Base-by-base conservation (phyloP, 2,329 filamentous ascomycete genomes). In the Cladophialophora immunda region DNA sequence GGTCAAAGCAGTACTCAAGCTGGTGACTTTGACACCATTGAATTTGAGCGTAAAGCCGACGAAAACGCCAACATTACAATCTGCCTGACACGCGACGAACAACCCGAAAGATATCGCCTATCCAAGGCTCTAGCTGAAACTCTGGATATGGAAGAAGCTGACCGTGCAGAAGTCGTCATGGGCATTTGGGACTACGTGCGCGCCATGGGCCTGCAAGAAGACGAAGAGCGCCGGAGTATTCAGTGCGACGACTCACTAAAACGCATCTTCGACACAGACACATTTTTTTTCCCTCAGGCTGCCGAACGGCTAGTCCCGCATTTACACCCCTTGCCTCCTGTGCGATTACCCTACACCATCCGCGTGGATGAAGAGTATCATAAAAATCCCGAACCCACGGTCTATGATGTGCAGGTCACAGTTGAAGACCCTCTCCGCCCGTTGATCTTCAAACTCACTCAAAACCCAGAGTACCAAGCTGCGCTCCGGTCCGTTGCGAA, bases 161-260 rank as follows among this genome's bases (percentile, higher is more conserved):
- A 95, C 30, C 90, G 93, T 32, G 90, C 93, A 45, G 93, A 95
- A 69, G 91, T 94, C 6, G 89, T 97, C 30, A 92, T 96, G 84
- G 94, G 92, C 15, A 86, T 99, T 34, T 99, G 94, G 93, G 94
- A 97, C 76, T 99, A 99, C 75, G 92, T 97, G 71, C 90, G 92
- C 73, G 85, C 92, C 22, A 91, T 92, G 83, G 89, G 90, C 19
- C 83, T 99, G 55, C 93, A 97, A 77, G 94, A 97, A 76, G 94
- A 97, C 71, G 94, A 98, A 67, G 95, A 99, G 77, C 95, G 95
- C 82, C 88, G 95, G 68, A 91, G 92, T 68, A 94, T 99, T 73
- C 90, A 92, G 45, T 98, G 95, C 76, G 94, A 99, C 76, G 90
- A 94, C 52, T 85, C 90, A 55, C 79, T 99, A 60, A 90, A 87